Evolutionary conservation across 371 early-diverging fungal genomes (phyloP).

Genomic region (Lichtheimia hyalospora): DNA sequence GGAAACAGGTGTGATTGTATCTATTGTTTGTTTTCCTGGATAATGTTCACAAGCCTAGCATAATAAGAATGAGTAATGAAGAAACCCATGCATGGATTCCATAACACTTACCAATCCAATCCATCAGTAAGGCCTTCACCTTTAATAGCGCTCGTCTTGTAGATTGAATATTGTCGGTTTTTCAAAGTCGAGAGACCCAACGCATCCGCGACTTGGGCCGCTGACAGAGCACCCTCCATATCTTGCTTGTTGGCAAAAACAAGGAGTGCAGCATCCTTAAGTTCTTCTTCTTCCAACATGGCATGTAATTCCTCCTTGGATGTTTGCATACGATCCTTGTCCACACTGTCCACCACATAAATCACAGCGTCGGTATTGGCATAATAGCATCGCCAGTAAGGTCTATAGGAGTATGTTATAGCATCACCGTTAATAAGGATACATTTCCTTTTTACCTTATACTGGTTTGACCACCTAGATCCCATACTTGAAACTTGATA

Average conservation of each 20-base stretch:
- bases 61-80: not conserved
- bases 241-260: slow-evolving; percentile 94
- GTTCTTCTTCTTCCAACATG: slow-evolving; percentile 89
- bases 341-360: slow-evolving; percentile 94
- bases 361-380: slow-evolving; percentile 92
- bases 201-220: slow-evolving; percentile 84
- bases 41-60: slow-evolving; percentile 50
- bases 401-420: slow-evolving; percentile 21
- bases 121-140: slow-evolving; percentile 97
- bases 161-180: slow-evolving; percentile 90
- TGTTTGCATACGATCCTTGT: slow-evolving; percentile 87
- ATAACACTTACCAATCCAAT: slow-evolving; percentile 66
- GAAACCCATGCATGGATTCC: not conserved
- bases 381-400: slow-evolving; percentile 66
- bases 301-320: slow-evolving; percentile 87
- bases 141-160: slow-evolving; percentile 90
- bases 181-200: slow-evolving; percentile 81
- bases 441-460: slow-evolving; percentile 61
- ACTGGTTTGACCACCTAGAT: slow-evolving; percentile 97
- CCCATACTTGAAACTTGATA: slow-evolving; percentile 97
- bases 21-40: slow-evolving; percentile 50
- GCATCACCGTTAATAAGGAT: not conserved
- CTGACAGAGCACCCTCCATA: slow-evolving; percentile 85
- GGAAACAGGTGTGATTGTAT: not conserved
- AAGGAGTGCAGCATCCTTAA: slow-evolving; percentile 78